Percentiles rank a stretch among this genome's conserved stretches.
These are phyloP conservation scores for Boletus coccyginus DNA, from an alignment of 768 basidiomycete species.

Conservation along the genomic window DNA sequence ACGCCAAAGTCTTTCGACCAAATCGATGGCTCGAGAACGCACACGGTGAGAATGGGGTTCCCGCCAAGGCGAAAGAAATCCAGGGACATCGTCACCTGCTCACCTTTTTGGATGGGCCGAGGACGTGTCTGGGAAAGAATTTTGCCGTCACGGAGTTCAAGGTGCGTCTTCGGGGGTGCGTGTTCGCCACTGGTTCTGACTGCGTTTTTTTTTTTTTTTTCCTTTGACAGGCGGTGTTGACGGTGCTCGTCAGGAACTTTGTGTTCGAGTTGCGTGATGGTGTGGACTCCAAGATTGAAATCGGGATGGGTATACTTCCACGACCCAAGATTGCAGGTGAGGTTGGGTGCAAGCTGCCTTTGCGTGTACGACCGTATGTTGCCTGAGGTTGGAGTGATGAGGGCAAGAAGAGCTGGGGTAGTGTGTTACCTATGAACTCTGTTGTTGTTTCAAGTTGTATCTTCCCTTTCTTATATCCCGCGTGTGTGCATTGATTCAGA, in stretches of 20 bases:
- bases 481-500: no score
- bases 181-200: neutral
- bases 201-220: no score
- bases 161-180: conserved; percentile 6
- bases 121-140: conserved; percentile 45
- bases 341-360: conserved; percentile 21
- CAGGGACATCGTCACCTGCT: conserved; percentile 49
- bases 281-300: conserved; percentile 19
- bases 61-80: conserved; percentile 35
- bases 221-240: conserved; percentile 43
- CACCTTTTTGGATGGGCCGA: conserved; percentile 50
- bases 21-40: conserved; percentile 54
- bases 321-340: conserved; percentile 14
- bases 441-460: no score
- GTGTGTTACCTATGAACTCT: no score
- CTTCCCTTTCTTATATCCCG: no score
- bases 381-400: neutral
- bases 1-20: conserved; percentile 56
- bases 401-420: no score
- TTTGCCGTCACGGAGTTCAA: conserved; percentile 42
- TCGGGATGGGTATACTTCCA: conserved; percentile 2
- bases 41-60: conserved; percentile 12
- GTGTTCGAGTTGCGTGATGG: conserved; percentile 36
- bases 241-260: conserved; percentile 42
- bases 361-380: conserved; percentile 17